Evolutionary conservation across 192 early-diverging fungal species (phyloP), one percentile per base, ranked within the genome.

Genomic region (Paraglomus occultum): DNA sequence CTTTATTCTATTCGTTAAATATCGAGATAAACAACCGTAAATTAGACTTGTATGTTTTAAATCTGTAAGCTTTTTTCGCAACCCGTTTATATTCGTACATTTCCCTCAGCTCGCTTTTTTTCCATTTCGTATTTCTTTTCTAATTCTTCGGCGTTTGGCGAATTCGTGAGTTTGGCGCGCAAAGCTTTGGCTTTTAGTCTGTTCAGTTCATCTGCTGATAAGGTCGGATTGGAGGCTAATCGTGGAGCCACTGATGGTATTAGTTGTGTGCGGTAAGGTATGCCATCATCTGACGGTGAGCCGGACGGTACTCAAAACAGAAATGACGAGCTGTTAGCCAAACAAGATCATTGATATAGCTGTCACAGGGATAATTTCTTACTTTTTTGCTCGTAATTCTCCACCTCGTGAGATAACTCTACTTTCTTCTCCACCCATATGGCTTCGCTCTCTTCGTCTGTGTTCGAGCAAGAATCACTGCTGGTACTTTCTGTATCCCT

Each of bases 161-260:
- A 64, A 38, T 87, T 89, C 78, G 87, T 83, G 57, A 98, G 71
- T 46, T 80, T 85, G 5, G 95, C 95, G 52, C 93, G 91, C 15
- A 98, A 71, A 50, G 92, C 83, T 45, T 89, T 85, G 2, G 94
- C 85, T 40, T 89, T 85, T 48, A 98, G 77, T 63, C 89, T 94
- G 82, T 98, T 98, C 15, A 98, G 77, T 55, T 96, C 87, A 54
- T 86, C 86, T 38, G 74, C 70, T 0, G 83, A 68, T 1, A 91
- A 64, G 1, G 80, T 57, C 5, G 82, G 72, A 1, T 73, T 64
- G 14, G 59, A 15, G 44, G 62, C 31, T 17, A 14, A 22, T 6
- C n/a, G 4, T 8, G 50, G 9, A 43, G 44, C 43, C 18, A 48
- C 46, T 11, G 50, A 67, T 40, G 64, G 38, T 40, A 52, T 51